phyloP scores from a whole-genome alignment of 2,329 filamentous ascomycete genomes.

The Onygenales sp. region DNA sequence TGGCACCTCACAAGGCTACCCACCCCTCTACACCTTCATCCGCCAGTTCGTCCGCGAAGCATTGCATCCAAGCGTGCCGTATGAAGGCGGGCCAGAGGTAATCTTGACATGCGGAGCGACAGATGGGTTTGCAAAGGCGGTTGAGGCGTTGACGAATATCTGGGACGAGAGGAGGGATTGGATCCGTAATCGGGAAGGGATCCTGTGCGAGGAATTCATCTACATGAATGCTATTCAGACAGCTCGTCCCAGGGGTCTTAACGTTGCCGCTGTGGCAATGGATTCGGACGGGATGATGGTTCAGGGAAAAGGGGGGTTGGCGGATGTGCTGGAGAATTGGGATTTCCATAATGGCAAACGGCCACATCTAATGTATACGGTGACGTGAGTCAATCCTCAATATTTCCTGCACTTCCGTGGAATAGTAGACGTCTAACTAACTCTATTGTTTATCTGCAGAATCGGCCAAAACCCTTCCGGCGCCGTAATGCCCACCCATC shows the following conservation, averaged over 20 bases:
- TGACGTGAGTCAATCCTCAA: slow-evolving; percentile 54
- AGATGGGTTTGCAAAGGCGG: slow-evolving; percentile 70
- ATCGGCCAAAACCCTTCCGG: slow-evolving; percentile 86
- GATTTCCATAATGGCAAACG: slow-evolving; percentile 62
- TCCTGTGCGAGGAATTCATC: slow-evolving; percentile 71
- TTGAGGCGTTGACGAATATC: slow-evolving; percentile 66
- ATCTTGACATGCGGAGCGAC: slow-evolving; percentile 74
- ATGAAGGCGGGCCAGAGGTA: slow-evolving; percentile 65
- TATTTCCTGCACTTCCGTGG: neutral
- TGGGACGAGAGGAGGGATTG: slow-evolving; percentile 64
- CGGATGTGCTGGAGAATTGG: slow-evolving; percentile 75
- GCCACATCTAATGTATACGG: slow-evolving; percentile 80
- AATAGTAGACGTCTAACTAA: neutral
- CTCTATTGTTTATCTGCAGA: slow-evolving; percentile 28
- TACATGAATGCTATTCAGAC: slow-evolving; percentile 70
- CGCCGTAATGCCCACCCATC: slow-evolving; percentile 60
- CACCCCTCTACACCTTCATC: slow-evolving; percentile 66
- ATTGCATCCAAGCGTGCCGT: slow-evolving; percentile 73
- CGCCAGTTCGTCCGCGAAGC: slow-evolving; percentile 67
- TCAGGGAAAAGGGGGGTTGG: slow-evolving; percentile 61
- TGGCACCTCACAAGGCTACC: slow-evolving; percentile 72
- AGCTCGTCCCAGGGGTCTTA: slow-evolving; percentile 57
- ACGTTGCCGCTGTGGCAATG: slow-evolving; percentile 63
- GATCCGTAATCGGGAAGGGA: slow-evolving; percentile 59
- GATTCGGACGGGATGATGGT: slow-evolving; percentile 74